Evolutionary conservation across 1,139 yeast genomes (phyloP), one percentile per base, ranked within the genome.

Genomic region (Hansenula sp.): DNA sequence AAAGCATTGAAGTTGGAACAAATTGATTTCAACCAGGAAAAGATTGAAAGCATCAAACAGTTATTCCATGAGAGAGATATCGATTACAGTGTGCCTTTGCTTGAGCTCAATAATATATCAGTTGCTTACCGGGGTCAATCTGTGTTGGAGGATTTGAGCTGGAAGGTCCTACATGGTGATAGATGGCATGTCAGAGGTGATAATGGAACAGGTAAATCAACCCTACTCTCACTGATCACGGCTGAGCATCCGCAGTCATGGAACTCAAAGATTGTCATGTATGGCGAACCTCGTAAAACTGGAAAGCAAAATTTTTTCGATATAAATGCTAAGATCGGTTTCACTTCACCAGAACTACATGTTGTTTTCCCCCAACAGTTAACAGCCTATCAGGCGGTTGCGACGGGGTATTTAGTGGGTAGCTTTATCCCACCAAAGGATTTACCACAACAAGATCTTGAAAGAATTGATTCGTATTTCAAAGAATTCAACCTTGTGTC

Each of bases 211-310:
- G 99, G 99, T 1, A 93, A 93, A 60, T 86, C 96, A 4, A 93
- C 99, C 0, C 65, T 93, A 17, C 65, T 93, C 16, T 81, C 97
- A 2, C 64, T 93, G 36, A 72, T 93, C 32, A 89, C 96, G 0
- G 93, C 96, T 3, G 99, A 93, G 57, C 99, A 93, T 60, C 99
- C 99, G 0, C 96, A 93, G 62, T 83, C 96, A 1, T 93, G 98
- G 98, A 82, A 80, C 54, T 75, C 81, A 4, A 79, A 77, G 25
- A 73, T 93, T 36, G 63, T 72, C 17, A 74, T 90, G 45, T 70
- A 84, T 56, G 94, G 93, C 0, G 65, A 65, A 25, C 75, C 79
- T n/a, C 72, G 96, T 40, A 76, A 75, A 49, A 81, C 91, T 0
- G 97, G 97, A 5, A 81, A 78, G 19, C 77, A 83, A 15, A 80